These are phyloP conservation scores for Plasmodium vinckei DNA, from an alignment of 169 alveolate species.

Conservation along the genomic window DNA sequence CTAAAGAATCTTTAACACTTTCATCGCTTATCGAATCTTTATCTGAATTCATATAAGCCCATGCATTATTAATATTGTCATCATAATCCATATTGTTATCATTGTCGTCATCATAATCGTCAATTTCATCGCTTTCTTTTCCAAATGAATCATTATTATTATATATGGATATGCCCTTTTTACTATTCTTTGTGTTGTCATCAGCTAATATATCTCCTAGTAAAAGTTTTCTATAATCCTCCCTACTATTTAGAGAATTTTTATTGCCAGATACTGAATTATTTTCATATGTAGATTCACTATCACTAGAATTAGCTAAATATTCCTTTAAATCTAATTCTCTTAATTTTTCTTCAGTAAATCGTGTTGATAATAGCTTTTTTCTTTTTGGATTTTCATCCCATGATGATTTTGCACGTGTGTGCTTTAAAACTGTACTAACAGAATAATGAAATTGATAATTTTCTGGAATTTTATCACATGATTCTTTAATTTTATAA, in stretches of 20 bases:
- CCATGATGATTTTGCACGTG: slow-evolving; percentile 96
- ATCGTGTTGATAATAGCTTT: slow-evolving; percentile 85
- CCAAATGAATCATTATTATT: not conserved
- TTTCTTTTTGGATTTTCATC: slow-evolving; percentile 94
- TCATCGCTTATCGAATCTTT: not conserved
- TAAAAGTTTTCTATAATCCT: slow-evolving; percentile 68
- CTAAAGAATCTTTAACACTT: not conserved
- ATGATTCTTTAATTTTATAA: slow-evolving; percentile 91
- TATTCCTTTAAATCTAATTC: slow-evolving; percentile 79
- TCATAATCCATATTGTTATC: not conserved
- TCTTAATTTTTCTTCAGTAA: slow-evolving; percentile 78
- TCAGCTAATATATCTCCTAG: slow-evolving; percentile 74
- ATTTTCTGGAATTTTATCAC: slow-evolving; percentile 90
- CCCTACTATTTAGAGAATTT: slow-evolving; percentile 45
- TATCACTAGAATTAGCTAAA: slow-evolving; percentile 77
- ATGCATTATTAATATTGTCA: not conserved
- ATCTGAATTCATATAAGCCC: not conserved
- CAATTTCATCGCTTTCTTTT: slow-evolving; percentile 1
- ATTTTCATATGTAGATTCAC: slow-evolving; percentile 37
- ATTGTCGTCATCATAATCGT: not conserved
- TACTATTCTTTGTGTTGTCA: not conserved
- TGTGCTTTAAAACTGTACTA: slow-evolving; percentile 94
- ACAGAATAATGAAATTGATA: slow-evolving; percentile 91
- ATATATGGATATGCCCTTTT: not conserved
- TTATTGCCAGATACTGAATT: slow-evolving; percentile 21